A percentile compares a stretch with the other conserved stretches of the same genome.
Conservation (phyloP, 2,329 filamentous ascomycete species). For the Helicocarpus griseus region DNA sequence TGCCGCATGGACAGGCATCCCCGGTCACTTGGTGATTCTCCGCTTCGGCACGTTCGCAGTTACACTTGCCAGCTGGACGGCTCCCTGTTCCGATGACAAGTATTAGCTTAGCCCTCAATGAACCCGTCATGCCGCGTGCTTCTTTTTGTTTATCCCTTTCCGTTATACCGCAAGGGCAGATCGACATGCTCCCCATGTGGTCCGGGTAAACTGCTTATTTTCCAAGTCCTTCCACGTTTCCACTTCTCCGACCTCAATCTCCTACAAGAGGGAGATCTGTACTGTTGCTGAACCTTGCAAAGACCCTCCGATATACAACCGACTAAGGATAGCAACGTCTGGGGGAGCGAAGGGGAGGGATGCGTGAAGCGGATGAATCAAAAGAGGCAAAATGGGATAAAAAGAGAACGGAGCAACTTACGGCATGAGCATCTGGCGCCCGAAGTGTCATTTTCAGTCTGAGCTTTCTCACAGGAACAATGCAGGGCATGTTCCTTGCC, state of each 20-base stretch:
- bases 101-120: constrained; percentile 1
- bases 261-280: neutral
- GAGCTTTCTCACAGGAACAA: constrained; percentile 73
- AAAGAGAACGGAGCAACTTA: constrained; percentile 28
- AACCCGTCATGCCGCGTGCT: neutral
- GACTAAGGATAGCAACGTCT: neutral
- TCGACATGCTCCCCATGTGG: neutral
- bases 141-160: neutral
- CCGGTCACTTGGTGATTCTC: constrained; percentile 59
- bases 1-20: constrained; percentile 65
- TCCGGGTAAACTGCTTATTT: neutral
- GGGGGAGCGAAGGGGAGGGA: neutral
- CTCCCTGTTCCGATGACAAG: constrained; percentile 38
- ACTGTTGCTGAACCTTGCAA: neutral
- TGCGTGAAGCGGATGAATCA: neutral
- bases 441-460: constrained; percentile 61
- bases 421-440: constrained; percentile 78
- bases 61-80: constrained; percentile 70
- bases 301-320: neutral
- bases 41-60: constrained; percentile 59
- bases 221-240: neutral
- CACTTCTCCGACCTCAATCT: neutral
- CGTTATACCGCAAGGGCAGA: neutral
- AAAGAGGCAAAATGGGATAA: neutral
- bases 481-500: constrained; percentile 78